phyloP scores from a whole-genome alignment of 2,329 filamentous ascomycete genomes.

The Aspergillus pseudoterreus region DNA sequence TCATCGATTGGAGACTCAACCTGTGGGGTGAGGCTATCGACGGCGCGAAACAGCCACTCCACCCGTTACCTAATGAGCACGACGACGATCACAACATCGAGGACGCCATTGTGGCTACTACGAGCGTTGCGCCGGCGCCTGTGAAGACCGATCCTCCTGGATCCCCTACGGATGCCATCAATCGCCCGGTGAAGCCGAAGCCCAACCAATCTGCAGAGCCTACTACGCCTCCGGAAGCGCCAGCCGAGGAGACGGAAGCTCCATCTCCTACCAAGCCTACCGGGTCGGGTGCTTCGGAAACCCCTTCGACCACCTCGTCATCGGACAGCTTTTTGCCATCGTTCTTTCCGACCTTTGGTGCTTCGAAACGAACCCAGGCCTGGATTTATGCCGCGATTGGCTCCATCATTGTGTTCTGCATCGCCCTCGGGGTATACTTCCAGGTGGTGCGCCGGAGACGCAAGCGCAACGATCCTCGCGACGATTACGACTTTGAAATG shows the following conservation, averaged over 20 bases:
- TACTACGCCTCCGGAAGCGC: slow-evolving; percentile 16
- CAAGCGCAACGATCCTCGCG: slow-evolving; percentile 68
- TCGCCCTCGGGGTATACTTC: slow-evolving; percentile 75
- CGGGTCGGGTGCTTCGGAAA: slow-evolving; percentile 24
- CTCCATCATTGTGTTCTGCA: slow-evolving; percentile 83
- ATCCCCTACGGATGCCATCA: slow-evolving; percentile 60
- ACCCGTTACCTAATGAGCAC: slow-evolving; percentile 77
- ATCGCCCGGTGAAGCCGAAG: slow-evolving; percentile 62
- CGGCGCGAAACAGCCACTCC: slow-evolving; percentile 63
- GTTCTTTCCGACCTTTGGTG: slow-evolving; percentile 85
- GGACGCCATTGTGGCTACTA: slow-evolving; percentile 60
- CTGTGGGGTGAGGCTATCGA: slow-evolving; percentile 90
- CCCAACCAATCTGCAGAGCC: slow-evolving; percentile 37
- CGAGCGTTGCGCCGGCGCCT: slow-evolving; percentile 50
- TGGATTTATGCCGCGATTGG: slow-evolving; percentile 89
- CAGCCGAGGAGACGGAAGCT: slow-evolving; percentile 18
- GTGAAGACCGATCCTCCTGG: slow-evolving; percentile 44
- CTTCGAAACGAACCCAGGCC: slow-evolving; percentile 78
- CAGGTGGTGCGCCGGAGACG: slow-evolving; percentile 74
- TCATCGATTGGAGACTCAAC: slow-evolving; percentile 89
- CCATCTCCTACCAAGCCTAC: slow-evolving; percentile 29
- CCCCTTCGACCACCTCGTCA: slow-evolving; percentile 32
- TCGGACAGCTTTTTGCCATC: slow-evolving; percentile 67
- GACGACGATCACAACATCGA: slow-evolving; percentile 80
- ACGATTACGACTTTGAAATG: slow-evolving; percentile 92